Conservation (phyloP, 805 yeast species). For the Barnettozyma sucrosica region DNA sequence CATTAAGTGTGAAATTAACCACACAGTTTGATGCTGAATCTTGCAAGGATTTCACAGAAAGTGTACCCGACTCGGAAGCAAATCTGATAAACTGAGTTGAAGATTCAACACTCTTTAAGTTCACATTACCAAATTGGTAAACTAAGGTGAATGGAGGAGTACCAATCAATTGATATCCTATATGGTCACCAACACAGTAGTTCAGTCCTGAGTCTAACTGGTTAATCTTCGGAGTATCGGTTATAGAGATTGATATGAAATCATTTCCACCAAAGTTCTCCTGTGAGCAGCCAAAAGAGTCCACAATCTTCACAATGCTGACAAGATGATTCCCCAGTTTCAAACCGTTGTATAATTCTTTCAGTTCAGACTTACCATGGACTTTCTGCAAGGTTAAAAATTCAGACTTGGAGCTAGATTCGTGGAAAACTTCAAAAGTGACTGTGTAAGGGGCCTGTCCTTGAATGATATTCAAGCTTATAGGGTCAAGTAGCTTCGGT, state of each 20-base stretch:
- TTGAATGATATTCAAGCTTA: conserved; percentile 44
- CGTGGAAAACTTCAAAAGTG: conserved; percentile 54
- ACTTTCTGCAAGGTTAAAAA: conserved; percentile 40
- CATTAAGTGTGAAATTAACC: conserved; percentile 47
- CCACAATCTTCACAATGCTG: conserved; percentile 51
- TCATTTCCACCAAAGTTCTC: conserved; percentile 38
- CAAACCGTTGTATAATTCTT: conserved; percentile 44
- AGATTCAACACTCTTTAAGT: conserved; percentile 50
- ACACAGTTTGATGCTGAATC: conserved; percentile 74
- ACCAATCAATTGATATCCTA: conserved; percentile 72
- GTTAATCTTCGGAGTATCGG: conserved; percentile 70
- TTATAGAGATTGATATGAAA: conserved; percentile 50
- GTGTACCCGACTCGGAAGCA: conserved; percentile 77
- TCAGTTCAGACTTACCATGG: conserved; percentile 32
- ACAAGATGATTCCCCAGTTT: conserved; percentile 68
- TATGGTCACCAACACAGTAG: conserved; percentile 90
- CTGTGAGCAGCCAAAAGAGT: conserved; percentile 63
- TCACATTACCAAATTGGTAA: conserved; percentile 64
- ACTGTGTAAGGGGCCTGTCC: conserved; percentile 63
- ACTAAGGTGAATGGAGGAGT: conserved; percentile 71
- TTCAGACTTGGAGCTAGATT: conserved; percentile 48
- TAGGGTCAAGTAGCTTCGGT: conserved; percentile 36
- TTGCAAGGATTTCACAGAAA: conserved; percentile 59
- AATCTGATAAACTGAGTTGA: conserved; percentile 52
- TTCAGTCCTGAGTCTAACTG: conserved; percentile 37